Evolutionary conservation across 805 yeast genomes (phyloP).

Genomic region (Yarrowia divulgata): DNA sequence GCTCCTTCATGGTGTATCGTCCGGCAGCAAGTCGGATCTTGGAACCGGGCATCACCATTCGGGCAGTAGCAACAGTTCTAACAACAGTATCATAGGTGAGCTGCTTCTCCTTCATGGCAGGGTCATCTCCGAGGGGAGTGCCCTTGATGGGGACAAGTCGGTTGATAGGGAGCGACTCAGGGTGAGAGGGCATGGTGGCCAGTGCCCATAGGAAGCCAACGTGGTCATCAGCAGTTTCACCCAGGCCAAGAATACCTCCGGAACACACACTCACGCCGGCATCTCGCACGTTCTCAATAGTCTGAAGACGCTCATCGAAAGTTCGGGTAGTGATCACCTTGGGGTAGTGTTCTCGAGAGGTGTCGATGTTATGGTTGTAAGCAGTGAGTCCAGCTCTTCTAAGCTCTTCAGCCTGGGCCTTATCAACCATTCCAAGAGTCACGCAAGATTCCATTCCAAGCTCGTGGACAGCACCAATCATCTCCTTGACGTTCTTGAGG

Average conservation of each 20-base stretch:
- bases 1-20: slow-evolving; percentile 78
- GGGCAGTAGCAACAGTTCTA: slow-evolving; percentile 76
- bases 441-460: slow-evolving; percentile 80
- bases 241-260: slow-evolving; percentile 82
- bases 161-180: slow-evolving; percentile 83
- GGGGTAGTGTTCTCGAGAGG: slow-evolving; percentile 78
- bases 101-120: slow-evolving; percentile 37
- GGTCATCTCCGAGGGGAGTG: slow-evolving; percentile 72
- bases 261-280: slow-evolving; percentile 75
- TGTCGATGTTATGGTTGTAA: slow-evolving; percentile 81
- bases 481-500: slow-evolving; percentile 64
- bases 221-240: slow-evolving; percentile 76
- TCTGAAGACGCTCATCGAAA: slow-evolving; percentile 73
- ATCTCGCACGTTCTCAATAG: slow-evolving; percentile 67
- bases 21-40: slow-evolving; percentile 83
- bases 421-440: slow-evolving; percentile 77
- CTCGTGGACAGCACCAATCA: slow-evolving; percentile 69
- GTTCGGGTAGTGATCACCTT: slow-evolving; percentile 73
- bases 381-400: slow-evolving; percentile 80
- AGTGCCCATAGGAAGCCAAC: slow-evolving; percentile 70
- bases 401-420: slow-evolving; percentile 65
- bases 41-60: slow-evolving; percentile 74
- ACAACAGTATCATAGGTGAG: slow-evolving; percentile 67
- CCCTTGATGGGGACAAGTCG: slow-evolving; percentile 80
- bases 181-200: slow-evolving; percentile 73